Percentiles rank a stretch among this genome's conserved stretches.
Evolutionary conservation across 1,284 basidiomycete species (phyloP).

Genomic region (Irpex lacteus): DNA sequence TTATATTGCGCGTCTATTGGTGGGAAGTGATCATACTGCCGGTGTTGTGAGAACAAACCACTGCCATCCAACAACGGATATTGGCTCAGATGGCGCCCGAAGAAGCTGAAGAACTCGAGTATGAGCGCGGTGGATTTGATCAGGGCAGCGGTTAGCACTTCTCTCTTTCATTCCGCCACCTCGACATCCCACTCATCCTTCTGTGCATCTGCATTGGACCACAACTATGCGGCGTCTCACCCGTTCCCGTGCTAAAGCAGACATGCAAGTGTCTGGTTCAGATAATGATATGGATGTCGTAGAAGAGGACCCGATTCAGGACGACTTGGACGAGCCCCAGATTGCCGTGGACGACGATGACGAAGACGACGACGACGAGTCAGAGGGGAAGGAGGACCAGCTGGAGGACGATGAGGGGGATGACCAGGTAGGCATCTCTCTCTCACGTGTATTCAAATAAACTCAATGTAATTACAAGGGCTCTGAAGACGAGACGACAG

Average conservation of each 20-base stretch:
- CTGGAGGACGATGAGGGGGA: constrained; percentile 34
- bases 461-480: constrained; percentile 12
- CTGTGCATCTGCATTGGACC: neutral
- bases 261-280: constrained; percentile 12
- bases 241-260: constrained; percentile 9
- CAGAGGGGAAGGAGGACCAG: constrained; percentile 25
- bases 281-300: constrained; percentile 12
- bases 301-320: constrained; percentile 9
- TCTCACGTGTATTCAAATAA: constrained; percentile 2
- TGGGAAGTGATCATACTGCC: neutral
- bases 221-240: constrained; percentile 12
- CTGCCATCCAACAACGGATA: neutral
- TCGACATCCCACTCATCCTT: neutral
- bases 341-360: constrained; percentile 21
- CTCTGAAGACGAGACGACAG: constrained; percentile 29
- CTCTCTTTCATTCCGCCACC: neutral
- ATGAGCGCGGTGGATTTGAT: constrained; percentile 11
- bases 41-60: neutral
- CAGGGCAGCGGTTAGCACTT: constrained; percentile 14
- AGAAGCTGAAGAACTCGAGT: constrained; percentile 7
- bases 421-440: constrained; percentile 8
- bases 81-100: constrained; percentile 14
- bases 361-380: constrained; percentile 26
- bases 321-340: constrained; percentile 24
- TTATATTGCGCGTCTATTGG: neutral